A percentile compares a stretch with the other conserved stretches of the same genome.
Conservation (phyloP, 2,329 filamentous ascomycete genomes). For the Aspergillus hortae region DNA sequence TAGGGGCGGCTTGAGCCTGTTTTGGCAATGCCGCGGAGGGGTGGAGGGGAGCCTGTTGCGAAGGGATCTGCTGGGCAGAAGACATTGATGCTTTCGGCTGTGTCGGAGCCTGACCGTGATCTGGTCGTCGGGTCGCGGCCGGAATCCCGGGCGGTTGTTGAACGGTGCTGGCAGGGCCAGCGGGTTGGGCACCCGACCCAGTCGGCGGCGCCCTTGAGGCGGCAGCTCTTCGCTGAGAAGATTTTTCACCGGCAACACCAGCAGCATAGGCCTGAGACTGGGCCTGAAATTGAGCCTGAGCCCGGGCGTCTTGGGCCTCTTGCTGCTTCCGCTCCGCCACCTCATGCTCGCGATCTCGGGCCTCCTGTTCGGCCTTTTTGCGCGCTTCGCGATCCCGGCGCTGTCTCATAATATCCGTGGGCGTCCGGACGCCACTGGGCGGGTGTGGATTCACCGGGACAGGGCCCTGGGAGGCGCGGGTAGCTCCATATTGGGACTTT, state of each 20-base stretch:
- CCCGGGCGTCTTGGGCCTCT: constrained; percentile 31
- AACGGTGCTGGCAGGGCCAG: constrained; percentile 12
- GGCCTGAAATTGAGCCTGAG: constrained; percentile 14
- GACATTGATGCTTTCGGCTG: constrained; percentile 14
- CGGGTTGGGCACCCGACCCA: constrained; percentile 6
- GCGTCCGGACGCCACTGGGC: constrained; percentile 68
- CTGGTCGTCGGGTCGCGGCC: constrained; percentile 14
- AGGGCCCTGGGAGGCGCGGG: constrained; percentile 50
- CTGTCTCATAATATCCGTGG: constrained; percentile 87
- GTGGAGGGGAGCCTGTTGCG: constrained; percentile 16
- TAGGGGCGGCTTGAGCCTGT: background rate
- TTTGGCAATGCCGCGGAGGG: background rate
- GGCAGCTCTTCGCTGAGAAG: constrained; percentile 16
- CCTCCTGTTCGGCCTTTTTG: constrained; percentile 64
- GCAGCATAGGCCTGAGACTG: constrained; percentile 42
- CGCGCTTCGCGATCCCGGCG: constrained; percentile 72
- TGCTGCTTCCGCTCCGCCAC: constrained; percentile 47
- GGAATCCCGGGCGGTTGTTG: constrained; percentile 8
- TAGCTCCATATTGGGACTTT: constrained; percentile 55
- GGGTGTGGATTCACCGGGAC: constrained; percentile 51
- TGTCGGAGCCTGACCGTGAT: constrained; percentile 12
- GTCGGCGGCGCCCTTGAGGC: constrained; percentile 7
- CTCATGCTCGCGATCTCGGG: constrained; percentile 52
- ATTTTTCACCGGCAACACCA: constrained; percentile 33
- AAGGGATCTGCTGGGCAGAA: constrained; percentile 19